Evolutionary conservation across 495 filamentous ascomycete genomes (phyloP).

Genomic region (Achaetomiella virescens): DNA sequence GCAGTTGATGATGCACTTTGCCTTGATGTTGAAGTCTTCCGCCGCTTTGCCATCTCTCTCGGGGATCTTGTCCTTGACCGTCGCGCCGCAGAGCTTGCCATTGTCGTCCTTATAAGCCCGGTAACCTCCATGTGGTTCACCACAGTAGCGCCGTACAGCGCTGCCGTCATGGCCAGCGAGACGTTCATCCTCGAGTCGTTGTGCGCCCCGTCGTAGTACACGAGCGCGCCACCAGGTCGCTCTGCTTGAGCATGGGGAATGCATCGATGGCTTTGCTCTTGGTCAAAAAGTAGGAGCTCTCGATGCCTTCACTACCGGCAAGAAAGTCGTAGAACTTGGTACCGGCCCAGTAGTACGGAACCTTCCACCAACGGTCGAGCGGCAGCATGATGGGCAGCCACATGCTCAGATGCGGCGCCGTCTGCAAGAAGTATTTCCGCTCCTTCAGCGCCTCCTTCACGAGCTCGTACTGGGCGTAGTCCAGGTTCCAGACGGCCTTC

Average conservation of each 20-base stretch:
- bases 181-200: slow-evolving; percentile 99
- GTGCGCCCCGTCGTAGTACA: slow-evolving; percentile 98
- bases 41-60: slow-evolving; percentile 44
- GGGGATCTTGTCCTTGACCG: slow-evolving; percentile 65
- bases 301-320: slow-evolving; percentile 92
- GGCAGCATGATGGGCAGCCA: slow-evolving; percentile 99
- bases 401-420: slow-evolving; percentile 86
- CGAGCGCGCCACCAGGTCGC: slow-evolving; percentile 83
- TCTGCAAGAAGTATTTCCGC: slow-evolving; percentile 92
- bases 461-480: slow-evolving; percentile 90
- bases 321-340: slow-evolving; percentile 94
- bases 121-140: slow-evolving; percentile 93
- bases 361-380: slow-evolving; percentile 93
- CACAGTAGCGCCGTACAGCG: slow-evolving; percentile 85
- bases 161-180: slow-evolving; percentile 90
- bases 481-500: slow-evolving; percentile 93
- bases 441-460: slow-evolving; percentile 95
- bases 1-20: slow-evolving; percentile 93
- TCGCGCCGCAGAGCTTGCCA: slow-evolving; percentile 75
- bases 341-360: slow-evolving; percentile 94
- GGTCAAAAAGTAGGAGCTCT: slow-evolving; percentile 94
- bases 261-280: slow-evolving; percentile 90
- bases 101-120: slow-evolving; percentile 70
- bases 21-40: slow-evolving; percentile 66
- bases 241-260: slow-evolving; percentile 94